A percentile compares a stretch with the other conserved stretches of the same genome.
Conservation (phyloP, 257 asterid species). For the Rauvolfia tetraphylla region DNA sequence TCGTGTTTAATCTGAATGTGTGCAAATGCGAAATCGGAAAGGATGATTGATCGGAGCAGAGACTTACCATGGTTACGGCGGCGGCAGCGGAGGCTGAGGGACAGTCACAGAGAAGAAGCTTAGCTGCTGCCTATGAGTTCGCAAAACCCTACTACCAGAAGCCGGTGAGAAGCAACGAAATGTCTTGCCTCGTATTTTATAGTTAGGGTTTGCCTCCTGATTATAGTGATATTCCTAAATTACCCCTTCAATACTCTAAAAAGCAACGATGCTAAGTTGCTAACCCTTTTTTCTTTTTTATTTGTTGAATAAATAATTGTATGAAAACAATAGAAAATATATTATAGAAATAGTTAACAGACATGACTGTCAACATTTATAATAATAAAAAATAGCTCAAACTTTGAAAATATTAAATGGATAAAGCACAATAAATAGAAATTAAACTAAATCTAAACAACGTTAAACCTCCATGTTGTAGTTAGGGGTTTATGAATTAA, state of each 20-base stretch:
- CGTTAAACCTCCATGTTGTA: too few species aligned
- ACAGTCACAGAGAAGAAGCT: not conserved
- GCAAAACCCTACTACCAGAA: constrained; percentile 10
- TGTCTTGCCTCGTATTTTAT: not conserved
- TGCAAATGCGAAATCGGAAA: not conserved
- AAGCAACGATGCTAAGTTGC: too few species aligned
- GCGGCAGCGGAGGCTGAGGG: not conserved
- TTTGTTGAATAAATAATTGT: too few species aligned
- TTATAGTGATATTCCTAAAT: not conserved
- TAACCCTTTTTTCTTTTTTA: too few species aligned
- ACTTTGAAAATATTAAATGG: too few species aligned
- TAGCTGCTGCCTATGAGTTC: not conserved
- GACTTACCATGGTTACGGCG: constrained; percentile 14
- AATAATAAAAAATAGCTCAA: too few species aligned
- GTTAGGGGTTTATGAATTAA: too few species aligned
- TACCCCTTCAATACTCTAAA: not conserved
- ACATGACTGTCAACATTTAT: too few species aligned
- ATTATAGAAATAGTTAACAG: too few species aligned
- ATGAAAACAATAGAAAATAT: too few species aligned
- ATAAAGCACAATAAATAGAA: too few species aligned
- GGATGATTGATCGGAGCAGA: not conserved
- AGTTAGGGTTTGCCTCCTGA: constrained; percentile 18
- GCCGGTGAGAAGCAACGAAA: not conserved
- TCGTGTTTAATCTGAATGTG: not conserved
- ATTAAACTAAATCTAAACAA: too few species aligned